Base-by-base conservation (phyloP, 192 early-diverging fungal species). In the Umbelopsis sp. region DNA sequence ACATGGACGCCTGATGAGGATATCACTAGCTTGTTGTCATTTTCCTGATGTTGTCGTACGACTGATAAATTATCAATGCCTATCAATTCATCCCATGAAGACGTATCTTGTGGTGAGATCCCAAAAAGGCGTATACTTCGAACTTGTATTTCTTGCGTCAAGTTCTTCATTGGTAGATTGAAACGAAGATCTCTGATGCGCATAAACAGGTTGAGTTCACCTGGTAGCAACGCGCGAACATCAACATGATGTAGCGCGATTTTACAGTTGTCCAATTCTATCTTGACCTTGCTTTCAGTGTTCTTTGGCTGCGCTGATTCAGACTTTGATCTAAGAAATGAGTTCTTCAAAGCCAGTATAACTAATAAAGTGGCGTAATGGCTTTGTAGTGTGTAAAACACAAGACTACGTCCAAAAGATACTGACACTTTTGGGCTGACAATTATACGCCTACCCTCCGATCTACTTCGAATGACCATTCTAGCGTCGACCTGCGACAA, bases 61-160 rank as follows among this genome's bases (percentile, higher is more conserved):
- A 74, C n/a, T 10, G 33, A 33, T 12, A 75, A 15, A 67, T 81
- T 64, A n/a, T 81, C 74, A 22, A 81, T 55, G 20, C 71, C 77
- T n/a, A 78, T 18, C 5, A 83, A 33, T 22, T 81, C 64, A 25
- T 79, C 82, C 82, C 82, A 83, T 30, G 58, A 49, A 12, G 48
- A 37, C 22, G 21, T 22, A 4, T 76, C 55, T 12, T 30, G 37
- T 7, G 64, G 64, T 16, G 67, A 58, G 7, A 37, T 66, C 1
- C 79, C 81, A 68, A 70, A 78, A 20, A 76, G 20, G 2, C 27
- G 68, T 0, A 69, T 35, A 21, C 69, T 73, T 10, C 72, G 71
- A 45, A 74, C 53, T 35, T 35, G 55, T 35, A 61, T 6, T 61
- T 61, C 13, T 16, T 8, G 10, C 27, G 15, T 12, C 0, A 30